Evolutionary conservation across 2,329 filamentous ascomycete species (phyloP).

Genomic region (Pseudofabraea citricarpa): DNA sequence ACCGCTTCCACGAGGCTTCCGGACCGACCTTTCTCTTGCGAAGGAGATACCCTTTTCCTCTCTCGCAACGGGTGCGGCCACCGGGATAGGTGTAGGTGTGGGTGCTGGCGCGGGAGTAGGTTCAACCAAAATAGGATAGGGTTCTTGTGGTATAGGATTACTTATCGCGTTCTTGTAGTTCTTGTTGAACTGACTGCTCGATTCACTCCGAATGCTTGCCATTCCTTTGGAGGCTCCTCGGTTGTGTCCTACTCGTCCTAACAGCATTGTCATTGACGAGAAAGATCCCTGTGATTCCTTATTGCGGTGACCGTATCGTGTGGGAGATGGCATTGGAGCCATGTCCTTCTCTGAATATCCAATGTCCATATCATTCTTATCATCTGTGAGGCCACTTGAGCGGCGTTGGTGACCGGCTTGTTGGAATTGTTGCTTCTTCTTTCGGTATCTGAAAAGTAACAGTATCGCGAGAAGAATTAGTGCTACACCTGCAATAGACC

Average conservation of each 20-base stretch:
- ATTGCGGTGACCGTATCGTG: conserved; percentile 42
- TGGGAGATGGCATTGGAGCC: conserved; percentile 30
- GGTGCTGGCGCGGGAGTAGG: neutral
- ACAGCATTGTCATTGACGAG: conserved; percentile 60
- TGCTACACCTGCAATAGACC: conserved; percentile 72
- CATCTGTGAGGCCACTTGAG: conserved; percentile 43
- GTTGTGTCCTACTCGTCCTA: conserved; percentile 54
- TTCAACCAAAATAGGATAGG: neutral
- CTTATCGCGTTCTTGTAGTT: conserved; percentile 58
- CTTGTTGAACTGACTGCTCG: conserved; percentile 56
- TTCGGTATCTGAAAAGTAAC: conserved; percentile 58
- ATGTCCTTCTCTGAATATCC: conserved; percentile 32
- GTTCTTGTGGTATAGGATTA: conserved; percentile 51
- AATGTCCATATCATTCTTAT: conserved; percentile 51
- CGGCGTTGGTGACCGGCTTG: conserved; percentile 41
- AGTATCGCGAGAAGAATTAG: conserved; percentile 48
- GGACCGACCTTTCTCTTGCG: conserved; percentile 32
- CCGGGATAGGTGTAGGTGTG: conserved; percentile 1
- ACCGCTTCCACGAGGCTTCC: conserved; percentile 16
- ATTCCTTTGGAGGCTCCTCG: conserved; percentile 40
- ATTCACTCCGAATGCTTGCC: conserved; percentile 51
- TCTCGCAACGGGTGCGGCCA: conserved; percentile 23
- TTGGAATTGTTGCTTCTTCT: conserved; percentile 48
- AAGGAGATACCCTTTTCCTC: conserved; percentile 26
- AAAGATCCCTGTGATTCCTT: conserved; percentile 52